phyloP scores from a whole-genome alignment of 2,329 filamentous ascomycete species.

The Lecanosticta acicola region DNA sequence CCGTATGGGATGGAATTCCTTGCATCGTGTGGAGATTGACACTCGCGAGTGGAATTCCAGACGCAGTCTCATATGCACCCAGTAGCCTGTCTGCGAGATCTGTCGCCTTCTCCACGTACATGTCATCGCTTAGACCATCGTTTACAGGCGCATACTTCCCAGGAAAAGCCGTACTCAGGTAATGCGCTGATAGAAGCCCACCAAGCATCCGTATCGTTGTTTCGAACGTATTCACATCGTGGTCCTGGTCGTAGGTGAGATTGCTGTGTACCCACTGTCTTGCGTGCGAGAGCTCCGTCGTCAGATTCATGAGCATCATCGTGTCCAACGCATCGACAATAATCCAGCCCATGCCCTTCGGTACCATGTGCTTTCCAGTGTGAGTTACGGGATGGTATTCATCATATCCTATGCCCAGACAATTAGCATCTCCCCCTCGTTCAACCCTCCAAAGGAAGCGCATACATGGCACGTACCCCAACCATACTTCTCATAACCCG shows the following conservation, averaged over 20 bases:
- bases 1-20: constrained; percentile 75
- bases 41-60: constrained; percentile 84
- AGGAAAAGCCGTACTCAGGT: constrained; percentile 79
- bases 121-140: constrained; percentile 71
- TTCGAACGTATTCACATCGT: constrained; percentile 96
- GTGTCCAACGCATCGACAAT: constrained; percentile 95
- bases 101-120: constrained; percentile 93
- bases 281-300: constrained; percentile 74
- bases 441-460: constrained; percentile 8
- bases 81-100: constrained; percentile 85
- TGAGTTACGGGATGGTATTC: constrained; percentile 82
- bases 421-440: constrained; percentile 7
- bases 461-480: constrained; percentile 64
- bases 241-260: constrained; percentile 81
- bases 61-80: constrained; percentile 78
- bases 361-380: constrained; percentile 74
- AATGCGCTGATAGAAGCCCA: constrained; percentile 86
- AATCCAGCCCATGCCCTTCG: constrained; percentile 91
- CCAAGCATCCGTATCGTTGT: constrained; percentile 97
- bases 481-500: constrained; percentile 83
- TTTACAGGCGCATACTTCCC: constrained; percentile 65
- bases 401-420: constrained; percentile 57
- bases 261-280: constrained; percentile 80
- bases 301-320: constrained; percentile 97
- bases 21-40: constrained; percentile 74